phyloP scores from a whole-genome alignment of 352 stramenopile species.

The Pythium dissotocum region DNA sequence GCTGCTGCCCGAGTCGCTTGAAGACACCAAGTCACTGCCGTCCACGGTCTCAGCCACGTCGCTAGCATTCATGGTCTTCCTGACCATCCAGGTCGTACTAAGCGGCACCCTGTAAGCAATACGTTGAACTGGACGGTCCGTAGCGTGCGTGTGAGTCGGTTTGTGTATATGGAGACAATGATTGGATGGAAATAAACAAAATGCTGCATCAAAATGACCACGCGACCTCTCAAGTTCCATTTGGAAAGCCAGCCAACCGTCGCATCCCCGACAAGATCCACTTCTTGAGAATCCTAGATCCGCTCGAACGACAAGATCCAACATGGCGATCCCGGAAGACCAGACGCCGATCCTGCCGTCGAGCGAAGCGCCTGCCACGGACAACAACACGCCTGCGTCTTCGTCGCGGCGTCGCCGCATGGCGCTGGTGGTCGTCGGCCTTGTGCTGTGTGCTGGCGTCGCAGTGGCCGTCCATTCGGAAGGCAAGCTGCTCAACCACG shows the following conservation, averaged over 20 bases:
- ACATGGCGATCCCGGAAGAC: not conserved
- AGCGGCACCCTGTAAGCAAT: slow-evolving; percentile 44
- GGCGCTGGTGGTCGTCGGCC: slow-evolving; percentile 2
- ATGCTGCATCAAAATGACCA: not conserved
- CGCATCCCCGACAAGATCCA: not conserved
- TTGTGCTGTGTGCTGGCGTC: slow-evolving; percentile 8
- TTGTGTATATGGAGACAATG: not conserved
- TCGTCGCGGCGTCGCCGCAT: not conserved
- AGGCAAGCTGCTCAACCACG: not conserved
- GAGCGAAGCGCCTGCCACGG: not conserved
- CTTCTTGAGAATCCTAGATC: no score
- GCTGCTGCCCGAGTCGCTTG: slow-evolving; percentile 75
- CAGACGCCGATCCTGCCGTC: not conserved
- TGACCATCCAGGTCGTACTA: slow-evolving; percentile 80
- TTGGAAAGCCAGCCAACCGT: not conserved
- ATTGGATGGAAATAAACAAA: slow-evolving; percentile 6
- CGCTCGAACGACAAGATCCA: not conserved
- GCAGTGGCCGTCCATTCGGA: not conserved
- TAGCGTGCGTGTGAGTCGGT: slow-evolving; percentile 30
- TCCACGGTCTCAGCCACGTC: slow-evolving; percentile 70
- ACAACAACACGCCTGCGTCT: not conserved
- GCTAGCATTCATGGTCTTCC: slow-evolving; percentile 79
- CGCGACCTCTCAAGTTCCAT: not conserved
- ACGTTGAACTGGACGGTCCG: not conserved
- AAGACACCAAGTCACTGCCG: slow-evolving; percentile 80